Evolutionary conservation across 2,329 filamentous ascomycete species (phyloP).

Genomic region (Hypoxylon sp.): DNA sequence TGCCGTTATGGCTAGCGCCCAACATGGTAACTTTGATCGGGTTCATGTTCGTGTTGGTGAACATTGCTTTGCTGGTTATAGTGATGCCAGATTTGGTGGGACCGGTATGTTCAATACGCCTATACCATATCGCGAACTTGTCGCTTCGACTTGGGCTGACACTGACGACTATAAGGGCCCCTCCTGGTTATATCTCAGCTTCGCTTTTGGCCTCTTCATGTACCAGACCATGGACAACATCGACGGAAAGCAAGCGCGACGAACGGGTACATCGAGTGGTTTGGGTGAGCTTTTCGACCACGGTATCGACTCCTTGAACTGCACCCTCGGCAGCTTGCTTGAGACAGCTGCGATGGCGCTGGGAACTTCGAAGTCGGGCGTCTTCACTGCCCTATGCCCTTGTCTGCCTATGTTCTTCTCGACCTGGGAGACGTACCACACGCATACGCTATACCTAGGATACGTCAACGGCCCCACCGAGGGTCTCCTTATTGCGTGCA

Average conservation of each 20-base stretch:
- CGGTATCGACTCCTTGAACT: slow-evolving; percentile 97
- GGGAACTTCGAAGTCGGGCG: slow-evolving; percentile 82
- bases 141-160: background rate
- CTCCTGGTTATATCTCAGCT: slow-evolving; percentile 94
- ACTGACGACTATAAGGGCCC: slow-evolving; percentile 67
- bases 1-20: slow-evolving; percentile 95
- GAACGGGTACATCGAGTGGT: slow-evolving; percentile 93
- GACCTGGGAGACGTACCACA: slow-evolving; percentile 99
- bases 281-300: slow-evolving; percentile 98
- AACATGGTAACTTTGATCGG: slow-evolving; percentile 97
- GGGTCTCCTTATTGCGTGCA: slow-evolving; percentile 87
- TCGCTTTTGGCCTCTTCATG: slow-evolving; percentile 96
- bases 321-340: slow-evolving; percentile 88
- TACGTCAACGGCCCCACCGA: slow-evolving; percentile 98
- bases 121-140: background rate
- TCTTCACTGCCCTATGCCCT: slow-evolving; percentile 90
- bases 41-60: slow-evolving; percentile 91
- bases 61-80: slow-evolving; percentile 77
- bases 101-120: slow-evolving; percentile 71
- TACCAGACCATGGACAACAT: slow-evolving; percentile 99
- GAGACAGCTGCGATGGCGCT: slow-evolving; percentile 94
- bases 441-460: slow-evolving; percentile 94
- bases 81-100: slow-evolving; percentile 91
- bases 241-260: slow-evolving; percentile 94
- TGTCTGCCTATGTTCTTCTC: slow-evolving; percentile 99